Evolutionary conservation across 2,329 filamentous ascomycete genomes (phyloP).

Genomic region (Xylaria sp.): DNA sequence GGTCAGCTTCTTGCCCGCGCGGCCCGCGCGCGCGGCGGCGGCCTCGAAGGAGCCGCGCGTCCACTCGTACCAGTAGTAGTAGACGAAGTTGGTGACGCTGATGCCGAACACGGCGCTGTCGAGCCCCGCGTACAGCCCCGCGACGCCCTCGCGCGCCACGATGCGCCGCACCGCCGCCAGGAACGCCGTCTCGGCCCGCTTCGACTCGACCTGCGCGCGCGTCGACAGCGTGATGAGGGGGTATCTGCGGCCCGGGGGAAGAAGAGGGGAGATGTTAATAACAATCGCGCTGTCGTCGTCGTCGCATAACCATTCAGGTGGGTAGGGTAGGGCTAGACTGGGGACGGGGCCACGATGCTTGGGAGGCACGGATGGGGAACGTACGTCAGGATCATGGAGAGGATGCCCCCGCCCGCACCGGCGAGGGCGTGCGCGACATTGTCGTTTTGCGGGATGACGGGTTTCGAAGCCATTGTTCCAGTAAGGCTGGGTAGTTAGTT

Average conservation of each 20-base stretch:
- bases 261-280: slow-evolving; percentile 7
- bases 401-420: slow-evolving; percentile 87
- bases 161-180: slow-evolving; percentile 83
- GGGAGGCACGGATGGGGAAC: slow-evolving; percentile 13
- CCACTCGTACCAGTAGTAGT: slow-evolving; percentile 99
- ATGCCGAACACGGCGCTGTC: slow-evolving; percentile 96
- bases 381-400: slow-evolving; percentile 95
- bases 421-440: slow-evolving; percentile 95
- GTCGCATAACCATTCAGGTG: no score
- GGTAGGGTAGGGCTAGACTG: neutral
- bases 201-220: slow-evolving; percentile 95
- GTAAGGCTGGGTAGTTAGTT: neutral
- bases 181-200: slow-evolving; percentile 84
- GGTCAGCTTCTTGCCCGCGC: slow-evolving; percentile 79
- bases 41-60: slow-evolving; percentile 83
- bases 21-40: slow-evolving; percentile 72
- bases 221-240: slow-evolving; percentile 97
- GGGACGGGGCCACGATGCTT: slow-evolving; percentile 1
- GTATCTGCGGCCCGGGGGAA: slow-evolving; percentile 73
- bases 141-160: slow-evolving; percentile 85
- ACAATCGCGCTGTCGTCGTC: neutral
- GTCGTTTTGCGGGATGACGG: slow-evolving; percentile 82
- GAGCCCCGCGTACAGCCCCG: slow-evolving; percentile 88
- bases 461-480: slow-evolving; percentile 47
- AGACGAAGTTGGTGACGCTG: slow-evolving; percentile 98